Evolutionary conservation across 176 grass and related monocot species (phyloP), one percentile per base, ranked within the genome.

Genomic region (Triticum turgidum): DNA sequence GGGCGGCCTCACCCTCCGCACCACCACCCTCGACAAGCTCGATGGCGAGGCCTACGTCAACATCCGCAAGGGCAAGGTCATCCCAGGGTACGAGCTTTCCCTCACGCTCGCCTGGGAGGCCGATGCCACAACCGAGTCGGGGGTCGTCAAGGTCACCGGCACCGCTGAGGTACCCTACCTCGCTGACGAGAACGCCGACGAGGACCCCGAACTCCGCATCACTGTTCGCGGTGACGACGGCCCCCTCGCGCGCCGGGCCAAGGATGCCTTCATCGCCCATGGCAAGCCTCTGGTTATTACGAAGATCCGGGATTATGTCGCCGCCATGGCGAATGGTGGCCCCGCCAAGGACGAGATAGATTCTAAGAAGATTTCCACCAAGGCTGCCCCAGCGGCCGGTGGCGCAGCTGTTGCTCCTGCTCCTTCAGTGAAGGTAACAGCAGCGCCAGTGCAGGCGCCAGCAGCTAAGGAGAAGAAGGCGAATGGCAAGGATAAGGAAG

Each of bases 1-100:
- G 89, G 97, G 94, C 54, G 97, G 92, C 30, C 88, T 96, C 42
- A 30, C 62, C 35, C 52, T 99, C 85, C 82, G 87, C 76, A 99
- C 94, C 72, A 90, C 85, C 41, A 56, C 88, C 21, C 88, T 99
- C 13, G 97, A 99, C 54, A 96, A 96, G 89, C 78, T 99, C 15
- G 94, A 99, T 17, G 97, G 94, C 38, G 97, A 99, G 87, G 97
- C 97, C 42, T 99, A 99, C 76, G 94, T 99, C 82, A 99, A 99
- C 84, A 90, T 96, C 92, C 87, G 97, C 80, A 99, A 99, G 87
- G 97, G 97, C 14, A 99, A 96, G 90, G 92, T 99, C 22, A 99
- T 96, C 37, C 97, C 94, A 0, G 94, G 97, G 5, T 99, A 99
- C 64, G 97, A 99, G 88, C 88, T 99, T 61, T 88, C 94, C 32